These are phyloP conservation scores for Microdochium bolleyi DNA, from an alignment of 2,329 filamentous ascomycete species.

Conservation along the genomic window DNA sequence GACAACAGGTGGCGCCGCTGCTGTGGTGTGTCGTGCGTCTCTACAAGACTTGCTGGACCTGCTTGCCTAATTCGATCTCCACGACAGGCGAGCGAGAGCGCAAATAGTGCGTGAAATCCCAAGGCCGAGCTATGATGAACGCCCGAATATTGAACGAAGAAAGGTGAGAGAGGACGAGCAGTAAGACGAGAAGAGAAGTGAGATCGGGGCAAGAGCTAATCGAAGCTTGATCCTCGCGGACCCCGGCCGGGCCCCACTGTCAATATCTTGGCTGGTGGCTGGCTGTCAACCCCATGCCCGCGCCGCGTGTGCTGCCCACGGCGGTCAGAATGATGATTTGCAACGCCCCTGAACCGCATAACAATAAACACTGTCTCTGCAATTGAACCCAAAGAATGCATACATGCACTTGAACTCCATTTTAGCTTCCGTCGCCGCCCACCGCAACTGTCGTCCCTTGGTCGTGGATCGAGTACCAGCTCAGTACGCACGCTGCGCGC, in stretches of 20 bases:
- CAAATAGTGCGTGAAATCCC: too few relatives aligned
- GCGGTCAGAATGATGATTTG: neutral
- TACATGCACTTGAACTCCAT: neutral
- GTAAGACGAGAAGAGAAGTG: neutral
- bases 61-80: too few relatives aligned
- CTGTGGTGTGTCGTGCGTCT: too few relatives aligned
- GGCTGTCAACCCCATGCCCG: neutral
- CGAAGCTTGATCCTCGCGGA: neutral
- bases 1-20: neutral
- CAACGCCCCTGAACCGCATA: neutral
- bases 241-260: neutral
- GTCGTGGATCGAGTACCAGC: too few relatives aligned
- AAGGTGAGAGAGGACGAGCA: neutral
- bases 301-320: neutral
- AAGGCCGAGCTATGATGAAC: too few relatives aligned
- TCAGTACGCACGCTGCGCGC: too few relatives aligned
- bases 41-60: too few relatives aligned
- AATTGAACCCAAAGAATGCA: neutral
- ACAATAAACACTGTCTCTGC: neutral
- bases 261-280: neutral
- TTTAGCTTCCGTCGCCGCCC: neutral
- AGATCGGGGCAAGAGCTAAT: neutral
- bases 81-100: too few relatives aligned
- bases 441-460: neutral
- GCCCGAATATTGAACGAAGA: neutral